Percentiles rank a stretch among this genome's conserved stretches.
phyloP scores from a whole-genome alignment of 2,329 filamentous ascomycete genomes.

The Diaporthe humulicola region DNA sequence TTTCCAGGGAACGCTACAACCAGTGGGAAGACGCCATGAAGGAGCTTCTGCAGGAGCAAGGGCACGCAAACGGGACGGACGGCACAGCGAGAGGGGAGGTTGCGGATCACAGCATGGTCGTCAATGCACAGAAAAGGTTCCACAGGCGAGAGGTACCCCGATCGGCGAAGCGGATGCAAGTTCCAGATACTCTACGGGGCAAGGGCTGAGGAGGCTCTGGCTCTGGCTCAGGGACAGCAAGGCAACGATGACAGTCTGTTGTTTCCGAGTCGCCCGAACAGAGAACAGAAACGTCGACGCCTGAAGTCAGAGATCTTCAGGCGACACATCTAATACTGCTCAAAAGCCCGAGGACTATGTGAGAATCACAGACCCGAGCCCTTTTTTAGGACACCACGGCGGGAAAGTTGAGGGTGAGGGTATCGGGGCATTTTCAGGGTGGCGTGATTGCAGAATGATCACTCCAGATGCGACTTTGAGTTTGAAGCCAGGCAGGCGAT shows the following conservation, averaged over 20 bases:
- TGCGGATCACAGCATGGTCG: conserved; percentile 75
- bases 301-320: not conserved
- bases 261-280: not conserved
- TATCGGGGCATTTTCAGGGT: too few species aligned
- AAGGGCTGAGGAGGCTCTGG: conserved; percentile 39
- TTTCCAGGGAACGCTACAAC: conserved; percentile 68
- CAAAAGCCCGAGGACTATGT: not conserved
- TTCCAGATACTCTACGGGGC: conserved; percentile 44
- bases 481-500: not conserved
- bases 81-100: conserved; percentile 57
- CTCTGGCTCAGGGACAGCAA: not conserved
- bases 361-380: not conserved
- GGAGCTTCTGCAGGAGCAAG: conserved; percentile 60
- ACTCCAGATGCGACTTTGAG: not conserved
- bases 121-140: conserved; percentile 68
- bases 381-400: not conserved
- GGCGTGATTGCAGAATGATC: not conserved
- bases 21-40: conserved; percentile 74
- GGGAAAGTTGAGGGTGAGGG: not conserved
- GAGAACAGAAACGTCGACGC: not conserved
- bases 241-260: not conserved
- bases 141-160: conserved; percentile 67
- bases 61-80: conserved; percentile 37
- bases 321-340: not conserved
- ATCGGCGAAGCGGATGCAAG: conserved; percentile 53